Conservation (phyloP, 1,139 yeast species). For the Debaryomyces sp. region DNA sequence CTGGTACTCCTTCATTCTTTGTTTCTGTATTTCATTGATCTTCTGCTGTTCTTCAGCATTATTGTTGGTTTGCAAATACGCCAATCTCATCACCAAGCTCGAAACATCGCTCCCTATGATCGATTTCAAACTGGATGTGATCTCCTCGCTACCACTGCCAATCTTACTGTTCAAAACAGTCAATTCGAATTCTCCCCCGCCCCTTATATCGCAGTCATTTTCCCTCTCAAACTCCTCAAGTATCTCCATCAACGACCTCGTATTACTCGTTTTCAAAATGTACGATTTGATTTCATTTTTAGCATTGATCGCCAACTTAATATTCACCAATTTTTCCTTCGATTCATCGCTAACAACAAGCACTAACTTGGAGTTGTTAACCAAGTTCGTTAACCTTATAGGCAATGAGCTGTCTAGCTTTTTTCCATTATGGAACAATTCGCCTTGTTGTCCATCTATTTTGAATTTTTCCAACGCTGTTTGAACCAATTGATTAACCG, state of each 20-base stretch:
- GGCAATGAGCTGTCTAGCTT: slow-evolving; percentile 36
- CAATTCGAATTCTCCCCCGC: slow-evolving; percentile 9
- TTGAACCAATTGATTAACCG: slow-evolving; percentile 33
- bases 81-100: slow-evolving; percentile 26
- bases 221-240: slow-evolving; percentile 14
- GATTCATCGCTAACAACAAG: slow-evolving; percentile 20
- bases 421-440: slow-evolving; percentile 31
- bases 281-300: slow-evolving; percentile 16
- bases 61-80: slow-evolving; percentile 12
- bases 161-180: slow-evolving; percentile 10
- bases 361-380: slow-evolving; percentile 34
- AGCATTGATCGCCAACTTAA: slow-evolving; percentile 24
- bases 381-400: slow-evolving; percentile 34
- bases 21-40: slow-evolving; percentile 7
- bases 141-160: slow-evolving; percentile 2
- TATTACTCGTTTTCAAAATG: slow-evolving; percentile 13
- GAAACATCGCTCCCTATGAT: slow-evolving; percentile 18
- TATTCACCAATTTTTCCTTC: slow-evolving; percentile 21
- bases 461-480: slow-evolving; percentile 30
- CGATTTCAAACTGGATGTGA: slow-evolving; percentile 13
- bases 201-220: slow-evolving; percentile 7
- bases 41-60: slow-evolving; percentile 12
- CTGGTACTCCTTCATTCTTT: slow-evolving; percentile 8
- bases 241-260: slow-evolving; percentile 14
- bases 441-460: slow-evolving; percentile 23